Evolutionary conservation across 2,329 filamentous ascomycete species (phyloP).

Genomic region (Beauveria sp.): DNA sequence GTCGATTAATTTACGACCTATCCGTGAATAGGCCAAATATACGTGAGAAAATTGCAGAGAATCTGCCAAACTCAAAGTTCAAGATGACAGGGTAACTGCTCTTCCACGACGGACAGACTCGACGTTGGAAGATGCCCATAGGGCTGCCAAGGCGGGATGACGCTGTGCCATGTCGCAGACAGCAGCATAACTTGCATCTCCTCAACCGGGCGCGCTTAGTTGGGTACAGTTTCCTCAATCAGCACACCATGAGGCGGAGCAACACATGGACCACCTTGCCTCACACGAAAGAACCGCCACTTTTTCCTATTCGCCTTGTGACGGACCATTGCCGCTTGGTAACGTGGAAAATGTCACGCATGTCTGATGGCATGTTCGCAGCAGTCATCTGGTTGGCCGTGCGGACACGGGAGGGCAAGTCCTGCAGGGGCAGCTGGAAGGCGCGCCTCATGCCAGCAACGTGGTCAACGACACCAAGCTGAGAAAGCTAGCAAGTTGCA

Average conservation of each 20-base stretch:
- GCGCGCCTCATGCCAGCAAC: background rate
- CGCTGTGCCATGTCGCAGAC: background rate
- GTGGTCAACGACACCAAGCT: background rate
- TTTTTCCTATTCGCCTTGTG: too few species aligned
- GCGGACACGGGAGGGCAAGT: background rate
- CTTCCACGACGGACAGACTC: background rate
- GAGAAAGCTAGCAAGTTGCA: constrained; percentile 1
- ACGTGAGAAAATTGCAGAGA: too few species aligned
- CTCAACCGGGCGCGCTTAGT: too few species aligned
- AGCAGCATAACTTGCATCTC: too few species aligned
- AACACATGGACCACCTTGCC: too few species aligned
- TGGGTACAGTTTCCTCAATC: too few species aligned
- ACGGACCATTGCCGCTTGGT: background rate
- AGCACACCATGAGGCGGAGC: too few species aligned
- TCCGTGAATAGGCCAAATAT: too few species aligned
- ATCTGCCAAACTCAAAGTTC: background rate
- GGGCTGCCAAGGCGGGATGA: background rate
- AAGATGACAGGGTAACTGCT: background rate
- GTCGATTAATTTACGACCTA: background rate
- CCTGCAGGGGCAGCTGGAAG: background rate
- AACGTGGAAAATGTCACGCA: background rate
- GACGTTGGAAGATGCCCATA: background rate
- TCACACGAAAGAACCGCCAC: too few species aligned
- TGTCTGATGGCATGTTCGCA: background rate
- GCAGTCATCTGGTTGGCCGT: background rate